Evolutionary conservation across 2,329 filamentous ascomycete species (phyloP).

Genomic region (Epichloe gansuensis): DNA sequence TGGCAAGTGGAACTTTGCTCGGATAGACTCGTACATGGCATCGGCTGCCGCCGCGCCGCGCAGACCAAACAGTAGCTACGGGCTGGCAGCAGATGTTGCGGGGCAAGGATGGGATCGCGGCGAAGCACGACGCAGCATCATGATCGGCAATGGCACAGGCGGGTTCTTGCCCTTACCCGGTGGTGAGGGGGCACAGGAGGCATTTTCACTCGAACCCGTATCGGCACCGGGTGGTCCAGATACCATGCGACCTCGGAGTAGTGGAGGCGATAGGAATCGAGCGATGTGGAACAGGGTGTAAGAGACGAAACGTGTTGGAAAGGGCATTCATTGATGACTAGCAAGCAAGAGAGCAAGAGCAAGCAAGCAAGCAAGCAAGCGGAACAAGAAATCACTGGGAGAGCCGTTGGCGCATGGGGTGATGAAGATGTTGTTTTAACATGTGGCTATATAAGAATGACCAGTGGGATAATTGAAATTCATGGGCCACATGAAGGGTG

Average conservation of each 20-base stretch:
- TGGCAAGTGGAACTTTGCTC: conserved; percentile 45
- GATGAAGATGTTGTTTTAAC: not conserved
- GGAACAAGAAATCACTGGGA: not conserved
- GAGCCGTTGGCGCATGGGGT: not conserved
- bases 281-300: conserved; percentile 1
- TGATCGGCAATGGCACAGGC: conserved; percentile 38
- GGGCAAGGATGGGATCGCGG: conserved; percentile 36
- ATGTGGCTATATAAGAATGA: not conserved
- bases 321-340: not conserved
- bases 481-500: too few species aligned
- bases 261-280: conserved; percentile 2
- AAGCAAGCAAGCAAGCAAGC: not conserved
- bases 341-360: not conserved
- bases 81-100: conserved; percentile 38
- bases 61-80: conserved; percentile 43
- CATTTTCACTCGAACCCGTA: not conserved
- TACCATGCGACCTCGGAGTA: not conserved
- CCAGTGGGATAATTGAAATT: not conserved
- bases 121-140: conserved; percentile 40
- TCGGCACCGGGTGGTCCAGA: not conserved
- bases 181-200: not conserved
- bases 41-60: conserved; percentile 14
- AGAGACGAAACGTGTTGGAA: not conserved
- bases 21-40: conserved; percentile 26
- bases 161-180: conserved; percentile 41